Percentiles rank a stretch among this genome's conserved stretches.
Evolutionary conservation across 176 grass and related monocot species (phyloP).

Genomic region (Oropetium thomaeum): DNA sequence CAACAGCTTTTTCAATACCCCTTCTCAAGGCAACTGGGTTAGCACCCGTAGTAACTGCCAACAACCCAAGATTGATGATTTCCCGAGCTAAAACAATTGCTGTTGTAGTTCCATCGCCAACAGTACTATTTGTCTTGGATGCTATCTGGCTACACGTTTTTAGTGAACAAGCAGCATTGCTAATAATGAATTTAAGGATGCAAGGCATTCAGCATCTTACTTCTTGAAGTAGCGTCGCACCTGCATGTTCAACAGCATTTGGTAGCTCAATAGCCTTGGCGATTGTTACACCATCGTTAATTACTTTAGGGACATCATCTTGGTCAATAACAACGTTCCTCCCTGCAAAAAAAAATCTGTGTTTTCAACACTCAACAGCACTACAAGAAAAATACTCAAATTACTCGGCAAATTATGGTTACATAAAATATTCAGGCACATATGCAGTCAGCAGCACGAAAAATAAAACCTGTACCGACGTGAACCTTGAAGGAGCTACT

Average conservation of each 20-base stretch:
- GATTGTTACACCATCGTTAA: slow-evolving; percentile 88
- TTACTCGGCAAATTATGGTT: not conserved
- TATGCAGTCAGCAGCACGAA: not conserved
- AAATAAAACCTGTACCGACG: not conserved
- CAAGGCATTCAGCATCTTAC: slow-evolving; percentile 25
- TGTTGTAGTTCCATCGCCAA: slow-evolving; percentile 87
- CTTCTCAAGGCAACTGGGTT: slow-evolving; percentile 89
- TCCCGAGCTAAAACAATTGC: slow-evolving; percentile 87
- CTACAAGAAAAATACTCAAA: slow-evolving; percentile 19
- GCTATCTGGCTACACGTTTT: slow-evolving; percentile 57
- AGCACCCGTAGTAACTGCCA: slow-evolving; percentile 68
- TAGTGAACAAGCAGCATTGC: slow-evolving; percentile 9
- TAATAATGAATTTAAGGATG: not conserved
- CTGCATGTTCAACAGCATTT: slow-evolving; percentile 77
- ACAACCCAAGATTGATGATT: slow-evolving; percentile 83
- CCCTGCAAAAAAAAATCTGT: slow-evolving; percentile 47
- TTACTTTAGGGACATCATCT: slow-evolving; percentile 82
- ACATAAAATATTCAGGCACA: not conserved
- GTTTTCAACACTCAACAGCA: slow-evolving; percentile 34
- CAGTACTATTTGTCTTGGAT: slow-evolving; percentile 70
- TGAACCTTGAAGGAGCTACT: not conserved
- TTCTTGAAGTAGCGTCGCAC: slow-evolving; percentile 84
- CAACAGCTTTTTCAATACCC: slow-evolving; percentile 79
- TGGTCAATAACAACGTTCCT: slow-evolving; percentile 94
- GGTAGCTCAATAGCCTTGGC: slow-evolving; percentile 77